Evolutionary conservation across 2,329 filamentous ascomycete genomes (phyloP).

Genomic region (Trichoderma arundinaceum): DNA sequence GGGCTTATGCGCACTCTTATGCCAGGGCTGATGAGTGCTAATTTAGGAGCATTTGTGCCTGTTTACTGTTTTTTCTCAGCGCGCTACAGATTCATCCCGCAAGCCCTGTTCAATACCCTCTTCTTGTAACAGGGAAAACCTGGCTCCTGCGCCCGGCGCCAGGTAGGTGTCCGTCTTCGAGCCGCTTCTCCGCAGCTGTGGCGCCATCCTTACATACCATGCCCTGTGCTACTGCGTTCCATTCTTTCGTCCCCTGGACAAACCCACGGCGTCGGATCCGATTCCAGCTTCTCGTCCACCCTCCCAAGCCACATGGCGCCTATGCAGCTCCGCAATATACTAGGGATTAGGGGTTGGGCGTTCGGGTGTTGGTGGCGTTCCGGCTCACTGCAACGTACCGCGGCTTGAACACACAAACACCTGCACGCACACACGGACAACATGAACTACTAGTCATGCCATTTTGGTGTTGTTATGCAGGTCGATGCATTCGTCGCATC

Average conservation of each 20-base stretch:
- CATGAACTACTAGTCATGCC: background rate
- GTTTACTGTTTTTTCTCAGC: background rate
- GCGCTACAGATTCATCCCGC: background rate
- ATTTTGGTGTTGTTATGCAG: background rate
- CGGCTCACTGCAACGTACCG: background rate
- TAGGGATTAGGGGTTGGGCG: background rate
- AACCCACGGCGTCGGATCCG: background rate
- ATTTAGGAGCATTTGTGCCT: background rate
- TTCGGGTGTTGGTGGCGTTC: background rate
- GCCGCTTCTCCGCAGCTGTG: slow-evolving; percentile 14
- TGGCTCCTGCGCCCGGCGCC: slow-evolving; percentile 4
- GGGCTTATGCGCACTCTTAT: background rate
- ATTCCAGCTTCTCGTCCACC: background rate
- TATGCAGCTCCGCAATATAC: background rate
- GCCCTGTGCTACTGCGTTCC: background rate
- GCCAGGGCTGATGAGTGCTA: background rate
- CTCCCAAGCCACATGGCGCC: background rate
- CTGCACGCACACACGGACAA: background rate
- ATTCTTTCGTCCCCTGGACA: background rate
- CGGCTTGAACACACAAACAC: background rate
- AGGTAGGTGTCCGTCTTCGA: background rate
- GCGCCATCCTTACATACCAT: slow-evolving; percentile 3
- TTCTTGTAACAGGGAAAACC: background rate
- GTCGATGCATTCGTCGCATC: background rate
- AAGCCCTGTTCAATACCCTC: background rate